Conservation (phyloP, 192 early-diverging fungal species). For the Dissophora globulifera region DNA sequence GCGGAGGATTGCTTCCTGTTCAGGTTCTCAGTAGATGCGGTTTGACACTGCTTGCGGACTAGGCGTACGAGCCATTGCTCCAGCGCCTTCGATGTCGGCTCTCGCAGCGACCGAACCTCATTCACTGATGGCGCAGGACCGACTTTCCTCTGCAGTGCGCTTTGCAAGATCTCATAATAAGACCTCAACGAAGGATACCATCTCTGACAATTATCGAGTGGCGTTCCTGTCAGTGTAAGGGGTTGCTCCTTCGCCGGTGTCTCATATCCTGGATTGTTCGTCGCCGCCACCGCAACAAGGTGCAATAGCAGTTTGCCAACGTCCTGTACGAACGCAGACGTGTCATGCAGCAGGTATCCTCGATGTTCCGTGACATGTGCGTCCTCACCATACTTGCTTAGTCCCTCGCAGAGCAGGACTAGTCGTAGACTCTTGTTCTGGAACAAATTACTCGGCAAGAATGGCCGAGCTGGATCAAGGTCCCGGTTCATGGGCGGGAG, state of each 20-base stretch:
- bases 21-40: background rate
- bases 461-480: slow-evolving; percentile 13
- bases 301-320: slow-evolving; percentile 42
- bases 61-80: slow-evolving; percentile 29
- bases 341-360: slow-evolving; percentile 28
- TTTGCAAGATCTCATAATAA: slow-evolving; percentile 32
- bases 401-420: slow-evolving; percentile 36
- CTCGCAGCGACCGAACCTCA: slow-evolving; percentile 27
- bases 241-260: slow-evolving; percentile 16
- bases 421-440: slow-evolving; percentile 36
- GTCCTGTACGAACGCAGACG: slow-evolving; percentile 21
- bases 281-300: slow-evolving; percentile 23
- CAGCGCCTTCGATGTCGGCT: slow-evolving; percentile 29
- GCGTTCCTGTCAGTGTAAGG: slow-evolving; percentile 30
- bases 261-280: slow-evolving; percentile 31
- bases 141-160: slow-evolving; percentile 6
- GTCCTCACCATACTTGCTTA: slow-evolving; percentile 44
- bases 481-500: slow-evolving; percentile 36
- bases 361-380: slow-evolving; percentile 47
- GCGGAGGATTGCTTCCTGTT: background rate
- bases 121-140: slow-evolving; percentile 19
- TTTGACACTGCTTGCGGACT: slow-evolving; percentile 20
- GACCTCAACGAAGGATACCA: slow-evolving; percentile 35
- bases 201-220: slow-evolving; percentile 45
- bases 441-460: slow-evolving; percentile 22